Evolutionary conservation across 306 rosid species (phyloP).

Genomic region (Quercus ilex): DNA sequence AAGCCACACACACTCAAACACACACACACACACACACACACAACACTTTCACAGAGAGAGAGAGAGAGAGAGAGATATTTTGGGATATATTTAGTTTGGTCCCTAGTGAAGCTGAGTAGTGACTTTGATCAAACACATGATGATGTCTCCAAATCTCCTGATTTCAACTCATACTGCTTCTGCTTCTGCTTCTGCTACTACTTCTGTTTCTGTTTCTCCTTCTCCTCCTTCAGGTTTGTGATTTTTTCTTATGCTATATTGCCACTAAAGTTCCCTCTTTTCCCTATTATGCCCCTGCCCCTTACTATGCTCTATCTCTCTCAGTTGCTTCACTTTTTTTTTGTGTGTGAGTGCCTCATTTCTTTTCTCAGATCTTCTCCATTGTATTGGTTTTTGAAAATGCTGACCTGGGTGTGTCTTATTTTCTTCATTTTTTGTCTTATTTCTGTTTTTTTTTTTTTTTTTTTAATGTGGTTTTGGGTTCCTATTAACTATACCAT

Average conservation of each 20-base stretch:
- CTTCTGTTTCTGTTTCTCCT: neutral
- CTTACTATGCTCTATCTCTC: neutral
- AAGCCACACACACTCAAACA: no score
- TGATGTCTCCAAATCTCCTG: slow-evolving; percentile 4
- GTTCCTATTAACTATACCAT: neutral
- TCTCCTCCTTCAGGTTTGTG: slow-evolving; percentile 36
- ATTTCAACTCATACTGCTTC: neutral
- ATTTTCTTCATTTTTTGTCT: neutral
- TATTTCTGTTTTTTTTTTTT: no score
- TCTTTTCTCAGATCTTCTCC: slow-evolving; percentile 47
- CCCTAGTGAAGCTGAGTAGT: neutral
- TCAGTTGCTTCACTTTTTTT: neutral
- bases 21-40: no score
- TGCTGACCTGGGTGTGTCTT: neutral
- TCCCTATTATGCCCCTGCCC: slow-evolving; percentile 8
- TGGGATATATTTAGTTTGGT: neutral
- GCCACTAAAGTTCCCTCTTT: neutral
- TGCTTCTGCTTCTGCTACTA: neutral
- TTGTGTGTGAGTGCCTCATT: neutral
- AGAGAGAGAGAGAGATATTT: neutral
- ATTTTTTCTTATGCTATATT: neutral
- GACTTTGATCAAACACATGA: neutral
- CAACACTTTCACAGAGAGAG: neutral
- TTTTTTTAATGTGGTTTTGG: neutral
- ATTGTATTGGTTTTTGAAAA: slow-evolving; percentile 22